Evolutionary conservation across 1,139 yeast species (phyloP), one percentile per base, ranked within the genome.

Genomic region (Komagataea norvegica): DNA sequence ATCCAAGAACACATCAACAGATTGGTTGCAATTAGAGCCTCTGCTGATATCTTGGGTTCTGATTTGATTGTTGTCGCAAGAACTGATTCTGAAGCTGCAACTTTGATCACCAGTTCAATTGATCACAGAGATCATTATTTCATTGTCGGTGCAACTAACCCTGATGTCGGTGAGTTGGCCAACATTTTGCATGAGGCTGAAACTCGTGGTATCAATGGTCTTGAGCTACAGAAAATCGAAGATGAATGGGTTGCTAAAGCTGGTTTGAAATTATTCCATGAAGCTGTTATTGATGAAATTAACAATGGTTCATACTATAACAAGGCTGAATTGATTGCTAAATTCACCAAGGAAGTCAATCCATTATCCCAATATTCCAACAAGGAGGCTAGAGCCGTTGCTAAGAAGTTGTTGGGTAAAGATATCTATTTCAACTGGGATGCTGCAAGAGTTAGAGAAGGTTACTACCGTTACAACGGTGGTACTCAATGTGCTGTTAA

Each of bases 401-500:
- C 95, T 43, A 75, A 72, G 55, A 74, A 82, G 57, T 65, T 89
- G 40, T 67, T 84, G 45, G 96, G 96, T 49, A 74, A 80, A 63
- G 95, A 87, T 51, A 64, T 89, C 48, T 85, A 74, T 77, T 89
- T 88, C 67, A 79, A 91, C 75, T 91, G 97, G 97, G 97, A 91
- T 46, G 79, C 83, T 47, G 83, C 96, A 55, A 82, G 97, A 67
- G 95, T 87, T 51, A 77, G 96, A 64, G 98, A 91, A 70, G 98
- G 98, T 55, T 86, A 84, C 77, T 91, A 89, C 79, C 79, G 96
- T 64, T 89, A 88, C 79, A 72, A 71, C 58, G 97, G 97, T 60
- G 97, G 97, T 57, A 87, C 96, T 46, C 91, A 87, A 70, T 88
- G 96, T 73, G 96, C 97, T 40, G 85, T 89, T 44, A 89, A 87